Base-by-base conservation (phyloP, 106 monocot species). In the Allium sativum region DNA sequence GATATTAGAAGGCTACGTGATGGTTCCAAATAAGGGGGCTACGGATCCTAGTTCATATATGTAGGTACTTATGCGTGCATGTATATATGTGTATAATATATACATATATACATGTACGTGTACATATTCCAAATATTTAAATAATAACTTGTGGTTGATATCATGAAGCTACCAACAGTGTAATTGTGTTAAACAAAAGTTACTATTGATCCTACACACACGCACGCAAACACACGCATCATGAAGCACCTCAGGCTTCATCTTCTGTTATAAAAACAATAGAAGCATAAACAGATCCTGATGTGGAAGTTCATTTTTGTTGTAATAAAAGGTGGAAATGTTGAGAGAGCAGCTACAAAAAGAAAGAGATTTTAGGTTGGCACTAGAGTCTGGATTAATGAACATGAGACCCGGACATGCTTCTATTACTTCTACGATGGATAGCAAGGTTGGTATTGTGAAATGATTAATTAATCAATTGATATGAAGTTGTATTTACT, bases 351-450 rank as follows among this genome's bases (percentile, higher is more conserved):
- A 81, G 53, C 70, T 94, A 59, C 80, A 86, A 55, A 85, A 76
- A 61, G 93, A 94, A 74, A 89, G 81, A 74, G 77, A 78, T 56
- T 55, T 83, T 60, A 80, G 72, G 66, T 52, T 70, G 58, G 76
- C 76, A 42, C 70, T 94, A 44, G 93, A 94, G 74, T 71, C 81
- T 74, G 82, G 89, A 42, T 47, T 94, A 43, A 82, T 75, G 74
- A 75, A 70, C 59, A 65, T 76, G 54, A 62, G 51, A 74, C 70
- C 73, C 53, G 78, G 73, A 22, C 60, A 79, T 10, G 20, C 68
- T 53, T 70, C 81, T 40, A 56, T 40, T 48, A 21, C 47, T 9
- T 50, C 71, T 71, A 40, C 65, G 66, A 50, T 74, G 42, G 89
- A 90, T 54, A 77, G 61, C 67, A 85, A 79, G 84, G 89, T 90